phyloP scores from a whole-genome alignment of 805 yeast species.

The Kodamaea lidongshanica region DNA sequence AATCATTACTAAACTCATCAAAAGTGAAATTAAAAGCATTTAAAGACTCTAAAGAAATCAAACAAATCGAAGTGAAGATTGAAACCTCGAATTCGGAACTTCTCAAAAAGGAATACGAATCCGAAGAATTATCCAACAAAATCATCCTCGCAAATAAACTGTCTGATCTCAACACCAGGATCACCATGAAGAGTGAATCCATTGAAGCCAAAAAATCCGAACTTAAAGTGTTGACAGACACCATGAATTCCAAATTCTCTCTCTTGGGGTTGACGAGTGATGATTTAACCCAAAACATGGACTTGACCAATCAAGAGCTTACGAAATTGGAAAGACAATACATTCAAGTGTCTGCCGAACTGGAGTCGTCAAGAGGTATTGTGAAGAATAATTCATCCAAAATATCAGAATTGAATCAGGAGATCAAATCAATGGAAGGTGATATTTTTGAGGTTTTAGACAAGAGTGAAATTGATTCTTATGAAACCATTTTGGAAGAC shows the following conservation, averaged over 20 bases:
- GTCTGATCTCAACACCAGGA: constrained; percentile 52
- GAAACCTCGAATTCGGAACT: constrained; percentile 33
- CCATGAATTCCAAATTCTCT: constrained; percentile 18
- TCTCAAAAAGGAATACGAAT: constrained; percentile 21
- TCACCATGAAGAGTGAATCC: constrained; percentile 41
- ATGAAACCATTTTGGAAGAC: constrained; percentile 44
- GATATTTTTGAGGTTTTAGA: constrained; percentile 23
- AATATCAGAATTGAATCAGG: constrained; percentile 5
- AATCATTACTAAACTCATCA: constrained; percentile 33
- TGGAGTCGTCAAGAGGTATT: constrained; percentile 3
- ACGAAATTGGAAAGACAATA: not conserved
- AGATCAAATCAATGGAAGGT: not conserved
- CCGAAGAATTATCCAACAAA: constrained; percentile 49
- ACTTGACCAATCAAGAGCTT: constrained; percentile 2
- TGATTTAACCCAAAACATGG: constrained; percentile 4
- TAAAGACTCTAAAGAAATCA: constrained; percentile 19
- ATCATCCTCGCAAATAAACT: constrained; percentile 49
- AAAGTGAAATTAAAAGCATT: constrained; percentile 25
- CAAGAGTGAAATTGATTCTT: constrained; percentile 41
- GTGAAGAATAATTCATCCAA: constrained; percentile 3
- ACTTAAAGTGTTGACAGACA: constrained; percentile 20
- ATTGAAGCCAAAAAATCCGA: constrained; percentile 23
- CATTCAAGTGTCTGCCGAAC: constrained; percentile 5
- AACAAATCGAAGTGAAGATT: constrained; percentile 28
- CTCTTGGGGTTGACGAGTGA: too few relatives aligned